phyloP scores from a whole-genome alignment of 345 rosid species.

The Lepidium sativum region DNA sequence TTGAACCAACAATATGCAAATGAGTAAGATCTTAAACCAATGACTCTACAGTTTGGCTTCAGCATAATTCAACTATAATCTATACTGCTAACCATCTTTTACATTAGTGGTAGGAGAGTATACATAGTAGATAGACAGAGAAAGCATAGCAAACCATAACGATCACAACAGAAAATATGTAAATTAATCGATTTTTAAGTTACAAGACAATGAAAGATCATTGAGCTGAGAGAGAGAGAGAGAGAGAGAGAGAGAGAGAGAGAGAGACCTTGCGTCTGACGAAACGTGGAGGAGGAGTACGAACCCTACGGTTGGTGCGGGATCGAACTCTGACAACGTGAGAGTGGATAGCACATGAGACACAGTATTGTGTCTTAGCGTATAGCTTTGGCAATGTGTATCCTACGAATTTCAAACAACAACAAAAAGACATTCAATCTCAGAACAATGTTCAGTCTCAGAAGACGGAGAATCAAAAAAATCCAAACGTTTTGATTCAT shows the following conservation, averaged over 20 bases:
- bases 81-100: too few species aligned
- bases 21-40: too few species aligned
- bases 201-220: not conserved
- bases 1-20: too few species aligned
- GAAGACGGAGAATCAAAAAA: not conserved
- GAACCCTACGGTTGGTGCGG: slow-evolving; percentile 69
- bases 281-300: slow-evolving; percentile 88
- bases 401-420: slow-evolving; percentile 21
- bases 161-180: too few species aligned
- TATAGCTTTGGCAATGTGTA: slow-evolving; percentile 81
- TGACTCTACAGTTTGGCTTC: too few species aligned
- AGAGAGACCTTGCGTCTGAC: slow-evolving; percentile 61
- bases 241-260: not conserved
- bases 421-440: not conserved
- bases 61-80: too few species aligned
- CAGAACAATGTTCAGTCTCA: too few species aligned
- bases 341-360: slow-evolving; percentile 95
- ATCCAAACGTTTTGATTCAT: not conserved
- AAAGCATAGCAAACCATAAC: too few species aligned
- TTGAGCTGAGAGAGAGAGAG: not conserved
- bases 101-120: too few species aligned
- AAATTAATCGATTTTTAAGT: too few species aligned
- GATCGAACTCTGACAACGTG: slow-evolving; percentile 95
- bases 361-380: slow-evolving; percentile 88
- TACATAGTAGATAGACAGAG: too few species aligned